Evolutionary conservation across 1,284 basidiomycete genomes (phyloP), one percentile per base, ranked within the genome.

Genomic region (Ceratobasidium sp.): DNA sequence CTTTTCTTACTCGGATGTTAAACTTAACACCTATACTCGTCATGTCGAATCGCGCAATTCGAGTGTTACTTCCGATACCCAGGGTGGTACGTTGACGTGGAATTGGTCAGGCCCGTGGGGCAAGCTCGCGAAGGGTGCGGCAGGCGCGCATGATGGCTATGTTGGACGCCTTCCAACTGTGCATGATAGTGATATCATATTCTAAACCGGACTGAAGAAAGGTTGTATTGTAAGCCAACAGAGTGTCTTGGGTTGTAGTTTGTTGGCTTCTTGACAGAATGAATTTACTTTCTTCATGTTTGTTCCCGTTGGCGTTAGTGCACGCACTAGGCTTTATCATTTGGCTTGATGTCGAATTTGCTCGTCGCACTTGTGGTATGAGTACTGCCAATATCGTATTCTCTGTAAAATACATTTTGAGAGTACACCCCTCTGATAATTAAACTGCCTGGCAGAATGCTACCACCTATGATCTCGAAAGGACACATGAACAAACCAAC

Each of bases 21-120:
- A 83, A 10, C 90, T 90, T 62, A 91, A 93, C 83, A 92, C 91
- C 0, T 94, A 88, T 83, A 83, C 84, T 69, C 86, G 92, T 74
- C 81, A 86, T 41, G 92, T 94, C 74, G 86, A 89, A 78, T 90
- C 91, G 1, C 87, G 87, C 8, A 85, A 88, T 80, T 89, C 91
- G 81, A 87, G 87, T 80, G 92, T 94, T 81, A 89, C 89, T 8
- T 85, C 88, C 38, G 90, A 94, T 81, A 82, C 86, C 67, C 85
- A 92, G 79, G 85, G 88, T 75, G 92, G 93, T 54, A 87, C 84
- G 27, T 85, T 94, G 50, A 88, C 90, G 46, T 74, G 59, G 71
- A 27, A 23, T 59, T 74, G 71, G 71, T 50, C 67, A 14, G 48
- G 67, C 7, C n/a, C 71, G 4, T 64, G 71, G 71, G 60, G 71